Evolutionary conservation across 2,329 filamentous ascomycete genomes (phyloP).

Genomic region (Chaetothyriales sp.): DNA sequence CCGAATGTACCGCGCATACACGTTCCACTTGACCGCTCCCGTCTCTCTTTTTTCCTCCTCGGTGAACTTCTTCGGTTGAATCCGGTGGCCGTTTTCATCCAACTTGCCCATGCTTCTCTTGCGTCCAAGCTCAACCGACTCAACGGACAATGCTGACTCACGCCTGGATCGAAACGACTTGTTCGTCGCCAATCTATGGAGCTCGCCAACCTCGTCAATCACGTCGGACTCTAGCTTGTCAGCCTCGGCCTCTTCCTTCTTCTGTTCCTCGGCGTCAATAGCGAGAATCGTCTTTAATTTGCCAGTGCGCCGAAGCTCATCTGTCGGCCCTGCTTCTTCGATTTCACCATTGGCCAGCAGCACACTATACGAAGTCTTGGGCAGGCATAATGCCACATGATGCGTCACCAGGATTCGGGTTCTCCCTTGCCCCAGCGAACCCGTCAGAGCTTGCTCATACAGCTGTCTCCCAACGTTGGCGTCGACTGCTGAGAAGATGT

Average conservation of each 20-base stretch:
- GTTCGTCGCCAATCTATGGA: constrained; percentile 32
- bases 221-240: constrained; percentile 21
- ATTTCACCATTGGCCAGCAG: constrained; percentile 55
- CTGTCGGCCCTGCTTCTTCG: constrained; percentile 47
- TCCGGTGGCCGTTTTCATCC: constrained; percentile 25
- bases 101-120: constrained; percentile 9
- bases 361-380: constrained; percentile 58
- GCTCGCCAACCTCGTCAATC: constrained; percentile 26
- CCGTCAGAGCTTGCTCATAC: constrained; percentile 59
- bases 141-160: constrained; percentile 8
- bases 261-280: constrained; percentile 32
- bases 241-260: constrained; percentile 24
- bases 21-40: constrained; percentile 49
- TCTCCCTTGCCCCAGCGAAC: constrained; percentile 51
- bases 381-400: constrained; percentile 56
- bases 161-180: constrained; percentile 12
- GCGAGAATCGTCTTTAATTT: constrained; percentile 29
- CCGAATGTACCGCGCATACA: constrained; percentile 54
- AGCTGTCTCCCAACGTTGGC: constrained; percentile 67
- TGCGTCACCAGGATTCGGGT: constrained; percentile 71
- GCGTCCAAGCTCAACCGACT: constrained; percentile 4
- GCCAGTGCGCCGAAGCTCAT: constrained; percentile 36
- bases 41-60: constrained; percentile 60
- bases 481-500: constrained; percentile 70
- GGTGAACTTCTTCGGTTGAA: constrained; percentile 51